phyloP scores from a whole-genome alignment of 345 rosid genomes.

The Lepidium sativum region DNA sequence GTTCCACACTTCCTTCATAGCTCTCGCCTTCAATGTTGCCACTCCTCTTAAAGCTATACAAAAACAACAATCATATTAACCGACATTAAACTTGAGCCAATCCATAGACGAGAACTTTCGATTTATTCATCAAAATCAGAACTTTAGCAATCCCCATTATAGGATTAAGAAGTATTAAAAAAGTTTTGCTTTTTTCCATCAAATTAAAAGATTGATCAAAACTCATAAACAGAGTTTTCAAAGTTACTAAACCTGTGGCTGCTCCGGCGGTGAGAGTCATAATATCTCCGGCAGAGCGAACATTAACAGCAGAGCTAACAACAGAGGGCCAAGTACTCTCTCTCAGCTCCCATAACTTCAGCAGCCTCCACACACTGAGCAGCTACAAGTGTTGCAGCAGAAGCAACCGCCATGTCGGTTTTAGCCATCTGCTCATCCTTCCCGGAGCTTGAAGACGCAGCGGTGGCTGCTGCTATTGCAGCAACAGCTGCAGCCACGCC shows the following conservation, averaged over 20 bases:
- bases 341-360: conserved; percentile 85
- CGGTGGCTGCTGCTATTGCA: conserved; percentile 74
- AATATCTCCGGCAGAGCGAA: conserved; percentile 72
- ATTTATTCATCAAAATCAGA: neutral
- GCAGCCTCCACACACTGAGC: conserved; percentile 91
- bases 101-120: neutral
- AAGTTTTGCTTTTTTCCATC: neutral
- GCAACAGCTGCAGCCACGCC: conserved; percentile 89
- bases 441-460: conserved; percentile 52
- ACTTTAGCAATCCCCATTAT: neutral
- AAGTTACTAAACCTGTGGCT: conserved; percentile 53
- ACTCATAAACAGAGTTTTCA: neutral
- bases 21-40: conserved; percentile 83
- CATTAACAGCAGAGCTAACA: conserved; percentile 73
- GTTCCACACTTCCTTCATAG: conserved; percentile 96
- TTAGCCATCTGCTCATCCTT: conserved; percentile 84
- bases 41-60: conserved; percentile 83
- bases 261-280: conserved; percentile 89
- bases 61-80: neutral
- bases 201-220: neutral
- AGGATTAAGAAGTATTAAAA: neutral
- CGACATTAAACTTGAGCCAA: neutral
- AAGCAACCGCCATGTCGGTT: conserved; percentile 81
- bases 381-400: conserved; percentile 76
- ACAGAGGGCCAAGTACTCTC: conserved; percentile 66